phyloP scores from a whole-genome alignment of 2,329 filamentous ascomycete genomes.

The Pseudogymnoascus sp. region DNA sequence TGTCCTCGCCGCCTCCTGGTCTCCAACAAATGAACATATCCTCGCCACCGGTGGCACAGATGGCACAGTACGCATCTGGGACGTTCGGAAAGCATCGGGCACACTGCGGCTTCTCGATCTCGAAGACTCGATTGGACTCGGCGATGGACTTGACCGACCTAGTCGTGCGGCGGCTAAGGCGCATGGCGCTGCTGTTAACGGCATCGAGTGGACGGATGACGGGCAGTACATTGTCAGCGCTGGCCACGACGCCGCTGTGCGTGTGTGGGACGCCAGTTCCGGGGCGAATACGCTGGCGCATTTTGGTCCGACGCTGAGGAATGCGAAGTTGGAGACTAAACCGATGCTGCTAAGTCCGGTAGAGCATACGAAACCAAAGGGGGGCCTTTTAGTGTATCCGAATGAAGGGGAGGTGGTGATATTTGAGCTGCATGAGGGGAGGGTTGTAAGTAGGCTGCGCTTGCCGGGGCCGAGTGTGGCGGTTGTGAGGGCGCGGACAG shows the following conservation, averaged over 20 bases:
- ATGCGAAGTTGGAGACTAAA: constrained; percentile 54
- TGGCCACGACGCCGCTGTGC: constrained; percentile 74
- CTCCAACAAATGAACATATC: constrained; percentile 68
- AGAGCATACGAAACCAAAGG: constrained; percentile 44
- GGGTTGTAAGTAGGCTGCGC: constrained; percentile 60
- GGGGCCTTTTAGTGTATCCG: constrained; percentile 69
- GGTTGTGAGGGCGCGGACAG: constrained; percentile 37
- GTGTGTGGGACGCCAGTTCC: constrained; percentile 75
- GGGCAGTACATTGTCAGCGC: constrained; percentile 68
- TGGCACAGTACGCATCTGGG: constrained; percentile 77
- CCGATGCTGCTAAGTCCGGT: constrained; percentile 57
- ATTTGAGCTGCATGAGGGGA: constrained; percentile 72
- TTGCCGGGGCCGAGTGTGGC: constrained; percentile 49
- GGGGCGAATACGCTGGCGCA: constrained; percentile 82
- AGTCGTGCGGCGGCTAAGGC: constrained; percentile 51
- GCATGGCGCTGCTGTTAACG: constrained; percentile 76
- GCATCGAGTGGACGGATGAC: constrained; percentile 74
- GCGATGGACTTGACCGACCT: constrained; percentile 25
- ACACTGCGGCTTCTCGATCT: constrained; percentile 72
- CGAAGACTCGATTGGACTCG: constrained; percentile 68
- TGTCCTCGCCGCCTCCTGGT: constrained; percentile 69
- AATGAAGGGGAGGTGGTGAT: constrained; percentile 74
- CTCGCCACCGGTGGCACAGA: constrained; percentile 80
- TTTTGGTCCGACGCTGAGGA: constrained; percentile 76
- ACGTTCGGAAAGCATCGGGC: constrained; percentile 70